Conservation (phyloP, 768 basidiomycete species). For the Boletales sp. region DNA sequence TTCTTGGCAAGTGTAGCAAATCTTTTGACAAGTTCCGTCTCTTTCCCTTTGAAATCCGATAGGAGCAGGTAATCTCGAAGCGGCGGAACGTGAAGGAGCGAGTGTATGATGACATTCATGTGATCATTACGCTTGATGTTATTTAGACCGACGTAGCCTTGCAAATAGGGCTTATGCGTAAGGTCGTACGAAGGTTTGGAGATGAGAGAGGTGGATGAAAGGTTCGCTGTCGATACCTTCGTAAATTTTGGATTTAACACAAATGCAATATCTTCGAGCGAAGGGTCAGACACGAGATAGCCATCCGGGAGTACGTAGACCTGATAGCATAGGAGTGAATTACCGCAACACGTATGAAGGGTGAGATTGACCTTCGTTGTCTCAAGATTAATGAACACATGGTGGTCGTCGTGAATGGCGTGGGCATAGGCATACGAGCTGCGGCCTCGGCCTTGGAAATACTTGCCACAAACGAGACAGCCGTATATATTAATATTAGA, state of each 20-base stretch:
- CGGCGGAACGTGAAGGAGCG: slow-evolving; percentile 86
- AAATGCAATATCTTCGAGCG: slow-evolving; percentile 90
- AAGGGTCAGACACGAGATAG: slow-evolving; percentile 94
- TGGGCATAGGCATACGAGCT: slow-evolving; percentile 95
- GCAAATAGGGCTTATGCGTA: slow-evolving; percentile 72
- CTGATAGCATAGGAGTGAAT: slow-evolving; percentile 39
- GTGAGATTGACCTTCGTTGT: slow-evolving; percentile 66
- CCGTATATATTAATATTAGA: slow-evolving; percentile 98
- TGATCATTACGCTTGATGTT: slow-evolving; percentile 98
- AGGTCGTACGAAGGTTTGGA: slow-evolving; percentile 84
- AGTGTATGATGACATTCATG: slow-evolving; percentile 95
- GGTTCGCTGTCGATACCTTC: slow-evolving; percentile 45
- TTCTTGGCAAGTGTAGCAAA: slow-evolving; percentile 88
- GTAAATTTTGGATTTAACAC: slow-evolving; percentile 90
- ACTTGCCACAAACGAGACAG: slow-evolving; percentile 97
- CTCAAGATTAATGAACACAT: slow-evolving; percentile 95
- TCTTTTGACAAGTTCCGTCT: slow-evolving; percentile 83
- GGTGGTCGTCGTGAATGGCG: slow-evolving; percentile 96
- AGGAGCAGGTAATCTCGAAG: slow-evolving; percentile 85
- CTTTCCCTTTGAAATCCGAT: slow-evolving; percentile 67
- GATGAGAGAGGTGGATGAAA: slow-evolving; percentile 58
- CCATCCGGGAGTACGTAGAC: slow-evolving; percentile 98
- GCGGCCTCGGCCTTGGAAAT: slow-evolving; percentile 95
- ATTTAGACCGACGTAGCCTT: slow-evolving; percentile 95
- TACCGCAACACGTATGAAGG: slow-evolving; percentile 14